Conservation (phyloP, 2,329 filamentous ascomycete genomes). For the Pseudogymnoascus sp. region DNA sequence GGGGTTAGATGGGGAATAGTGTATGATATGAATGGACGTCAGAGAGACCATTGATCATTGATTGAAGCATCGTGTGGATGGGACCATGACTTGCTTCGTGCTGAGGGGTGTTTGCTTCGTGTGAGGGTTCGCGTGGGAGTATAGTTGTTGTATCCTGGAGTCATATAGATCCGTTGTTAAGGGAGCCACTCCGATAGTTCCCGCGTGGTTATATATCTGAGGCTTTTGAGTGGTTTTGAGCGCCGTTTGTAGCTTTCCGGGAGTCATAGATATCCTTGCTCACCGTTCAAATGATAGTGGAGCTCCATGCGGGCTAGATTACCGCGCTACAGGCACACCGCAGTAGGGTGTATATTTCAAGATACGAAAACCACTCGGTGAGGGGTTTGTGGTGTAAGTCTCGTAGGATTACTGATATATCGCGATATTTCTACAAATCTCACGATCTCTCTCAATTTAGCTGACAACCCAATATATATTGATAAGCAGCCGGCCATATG, state of each 20-base stretch:
- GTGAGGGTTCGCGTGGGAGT: neutral
- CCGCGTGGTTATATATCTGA: neutral
- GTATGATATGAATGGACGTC: conserved; percentile 4
- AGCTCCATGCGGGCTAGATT: neutral
- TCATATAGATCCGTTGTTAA: neutral
- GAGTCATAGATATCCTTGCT: neutral
- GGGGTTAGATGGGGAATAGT: neutral
- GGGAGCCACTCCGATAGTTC: neutral
- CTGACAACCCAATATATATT: neutral
- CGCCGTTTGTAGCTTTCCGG: neutral
- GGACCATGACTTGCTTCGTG: neutral
- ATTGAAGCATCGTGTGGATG: neutral
- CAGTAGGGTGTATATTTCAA: neutral
- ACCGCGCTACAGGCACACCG: neutral
- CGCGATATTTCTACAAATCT: neutral
- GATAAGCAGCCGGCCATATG: neutral
- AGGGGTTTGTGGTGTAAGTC: neutral
- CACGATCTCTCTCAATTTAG: neutral
- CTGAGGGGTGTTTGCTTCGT: neutral
- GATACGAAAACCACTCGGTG: neutral
- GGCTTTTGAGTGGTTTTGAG: neutral
- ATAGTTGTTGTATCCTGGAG: neutral
- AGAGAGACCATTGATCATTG: neutral
- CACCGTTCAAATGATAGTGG: neutral
- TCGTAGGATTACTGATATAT: neutral